Evolutionary conservation across 208 protist genomes (phyloP).

Genomic region (Vickermania spadyakhi): DNA sequence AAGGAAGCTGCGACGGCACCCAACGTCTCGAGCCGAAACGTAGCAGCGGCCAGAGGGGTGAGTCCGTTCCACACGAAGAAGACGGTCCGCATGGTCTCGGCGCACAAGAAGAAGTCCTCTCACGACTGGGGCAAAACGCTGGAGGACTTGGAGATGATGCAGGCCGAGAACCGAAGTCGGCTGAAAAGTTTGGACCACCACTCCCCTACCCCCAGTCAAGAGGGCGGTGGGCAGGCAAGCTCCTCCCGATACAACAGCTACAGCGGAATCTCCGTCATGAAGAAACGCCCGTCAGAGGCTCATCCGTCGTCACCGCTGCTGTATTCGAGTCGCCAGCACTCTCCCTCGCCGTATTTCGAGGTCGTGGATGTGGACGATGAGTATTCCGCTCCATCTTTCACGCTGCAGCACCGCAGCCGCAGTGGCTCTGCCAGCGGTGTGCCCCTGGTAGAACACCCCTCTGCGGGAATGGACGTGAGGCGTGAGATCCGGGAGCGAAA

Average conservation of each 20-base stretch:
- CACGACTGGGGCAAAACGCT: constrained; percentile 24
- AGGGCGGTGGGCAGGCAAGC: neutral
- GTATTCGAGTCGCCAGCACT: too few relatives aligned
- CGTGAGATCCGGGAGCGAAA: too few relatives aligned
- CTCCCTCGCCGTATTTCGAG: too few relatives aligned
- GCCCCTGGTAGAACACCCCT: too few relatives aligned
- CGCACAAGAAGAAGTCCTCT: neutral
- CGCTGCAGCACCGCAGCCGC: too few relatives aligned
- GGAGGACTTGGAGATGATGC: constrained; percentile 52
- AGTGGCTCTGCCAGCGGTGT: too few relatives aligned
- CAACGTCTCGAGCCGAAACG: neutral
- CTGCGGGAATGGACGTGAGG: too few relatives aligned
- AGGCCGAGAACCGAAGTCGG: constrained; percentile 56
- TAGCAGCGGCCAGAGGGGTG: neutral
- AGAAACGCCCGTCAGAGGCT: neutral
- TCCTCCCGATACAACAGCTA: neutral
- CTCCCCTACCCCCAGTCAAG: neutral
- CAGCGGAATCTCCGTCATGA: constrained; percentile 5
- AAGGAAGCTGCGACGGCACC: constrained; percentile 14
- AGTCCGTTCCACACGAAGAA: neutral
- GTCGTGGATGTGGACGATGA: too few relatives aligned
- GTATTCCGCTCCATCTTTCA: too few relatives aligned
- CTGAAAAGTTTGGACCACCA: constrained; percentile 15
- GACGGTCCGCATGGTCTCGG: too few relatives aligned
- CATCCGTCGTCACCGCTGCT: too few relatives aligned